Conservation (phyloP, 768 basidiomycete genomes). For the Chiua virens region DNA sequence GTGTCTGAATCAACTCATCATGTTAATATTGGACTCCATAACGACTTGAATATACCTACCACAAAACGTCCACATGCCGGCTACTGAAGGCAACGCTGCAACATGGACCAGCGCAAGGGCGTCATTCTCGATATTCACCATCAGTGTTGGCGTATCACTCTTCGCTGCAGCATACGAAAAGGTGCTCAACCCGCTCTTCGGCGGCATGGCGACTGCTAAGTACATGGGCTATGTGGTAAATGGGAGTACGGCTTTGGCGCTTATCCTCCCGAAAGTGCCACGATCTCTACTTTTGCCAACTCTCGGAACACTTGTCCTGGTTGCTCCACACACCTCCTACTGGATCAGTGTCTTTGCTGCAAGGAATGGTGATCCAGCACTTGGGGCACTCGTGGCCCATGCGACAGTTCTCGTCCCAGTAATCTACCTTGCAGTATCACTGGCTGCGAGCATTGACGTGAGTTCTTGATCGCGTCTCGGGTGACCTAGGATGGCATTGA, state of each 20-base stretch:
- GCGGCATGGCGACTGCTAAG: conserved; percentile 51
- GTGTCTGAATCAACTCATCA: too few species aligned
- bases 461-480: conserved; percentile 16
- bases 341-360: conserved; percentile 63
- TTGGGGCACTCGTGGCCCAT: conserved; percentile 64
- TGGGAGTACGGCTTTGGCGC: conserved; percentile 35
- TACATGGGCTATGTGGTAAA: conserved; percentile 45
- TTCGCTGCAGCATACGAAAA: conserved; percentile 62
- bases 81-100: neutral
- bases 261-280: conserved; percentile 32
- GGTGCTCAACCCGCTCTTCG: conserved; percentile 69
- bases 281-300: conserved; percentile 23
- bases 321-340: conserved; percentile 64
- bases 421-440: conserved; percentile 47
- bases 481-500: neutral
- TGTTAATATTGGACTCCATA: too few species aligned
- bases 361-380: conserved; percentile 48
- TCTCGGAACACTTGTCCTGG: conserved; percentile 42
- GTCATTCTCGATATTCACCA: conserved; percentile 26
- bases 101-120: conserved; percentile 14
- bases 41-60: too few species aligned
- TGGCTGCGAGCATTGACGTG: conserved; percentile 44
- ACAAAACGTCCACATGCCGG: neutral
- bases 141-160: conserved; percentile 47
- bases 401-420: conserved; percentile 55